A percentile compares a stretch with the other conserved stretches of the same genome.
Evolutionary conservation across 805 yeast species (phyloP).

Genomic region (Lachancea cidri): DNA sequence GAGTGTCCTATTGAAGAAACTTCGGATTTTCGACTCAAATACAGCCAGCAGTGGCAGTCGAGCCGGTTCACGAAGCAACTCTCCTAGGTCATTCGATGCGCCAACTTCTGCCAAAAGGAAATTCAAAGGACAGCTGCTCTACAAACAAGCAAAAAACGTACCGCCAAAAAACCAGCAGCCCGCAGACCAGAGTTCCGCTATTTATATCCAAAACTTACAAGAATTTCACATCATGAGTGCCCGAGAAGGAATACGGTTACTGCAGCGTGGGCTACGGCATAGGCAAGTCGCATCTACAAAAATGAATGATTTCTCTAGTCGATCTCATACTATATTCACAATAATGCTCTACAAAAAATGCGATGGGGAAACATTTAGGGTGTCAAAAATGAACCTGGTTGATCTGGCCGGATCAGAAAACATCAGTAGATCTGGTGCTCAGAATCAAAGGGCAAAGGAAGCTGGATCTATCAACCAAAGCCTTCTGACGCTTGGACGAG

Average conservation of each 20-base stretch:
- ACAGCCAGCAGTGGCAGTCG: conserved; percentile 11
- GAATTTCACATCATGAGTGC: conserved; percentile 54
- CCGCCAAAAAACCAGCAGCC: conserved; percentile 14
- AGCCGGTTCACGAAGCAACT: conserved; percentile 20
- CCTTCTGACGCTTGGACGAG: conserved; percentile 80
- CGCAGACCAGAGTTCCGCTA: conserved; percentile 27
- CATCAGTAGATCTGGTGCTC: conserved; percentile 81
- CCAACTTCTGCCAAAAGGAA: not conserved
- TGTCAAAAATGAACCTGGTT: conserved; percentile 77
- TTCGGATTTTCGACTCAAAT: conserved; percentile 47
- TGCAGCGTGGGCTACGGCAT: conserved; percentile 52
- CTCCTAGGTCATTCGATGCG: conserved; percentile 16
- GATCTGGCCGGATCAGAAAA: conserved; percentile 96
- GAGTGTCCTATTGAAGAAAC: conserved; percentile 39
- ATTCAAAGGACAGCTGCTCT: not conserved
- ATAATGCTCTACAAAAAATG: conserved; percentile 50
- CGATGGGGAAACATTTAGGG: conserved; percentile 43
- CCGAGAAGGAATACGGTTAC: conserved; percentile 48
- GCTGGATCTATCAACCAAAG: conserved; percentile 93
- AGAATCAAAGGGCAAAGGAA: conserved; percentile 80
- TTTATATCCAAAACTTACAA: conserved; percentile 58
- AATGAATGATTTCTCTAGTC: conserved; percentile 65
- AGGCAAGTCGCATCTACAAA: conserved; percentile 70
- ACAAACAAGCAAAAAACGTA: conserved; percentile 8
- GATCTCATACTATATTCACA: conserved; percentile 76